Evolutionary conservation across 2,329 filamentous ascomycete species (phyloP).

Genomic region (Pseudogymnoascus sp.): DNA sequence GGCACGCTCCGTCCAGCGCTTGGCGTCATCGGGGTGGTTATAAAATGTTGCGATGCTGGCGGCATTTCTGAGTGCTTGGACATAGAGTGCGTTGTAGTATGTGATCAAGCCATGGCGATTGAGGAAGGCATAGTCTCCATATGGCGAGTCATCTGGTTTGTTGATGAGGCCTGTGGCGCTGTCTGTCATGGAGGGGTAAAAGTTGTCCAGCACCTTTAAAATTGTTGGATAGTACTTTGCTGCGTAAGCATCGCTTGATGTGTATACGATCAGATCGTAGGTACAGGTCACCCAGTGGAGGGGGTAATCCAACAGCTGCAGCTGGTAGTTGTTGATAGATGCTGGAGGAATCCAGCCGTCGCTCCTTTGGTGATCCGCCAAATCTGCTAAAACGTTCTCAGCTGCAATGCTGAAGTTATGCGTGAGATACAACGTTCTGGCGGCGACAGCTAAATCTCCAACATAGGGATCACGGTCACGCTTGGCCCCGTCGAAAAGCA

Average conservation of each 20-base stretch:
- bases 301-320: constrained; percentile 45
- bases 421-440: constrained; percentile 41
- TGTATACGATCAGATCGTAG: constrained; percentile 44
- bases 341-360: constrained; percentile 49
- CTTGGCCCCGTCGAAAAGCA: constrained; percentile 45
- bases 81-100: constrained; percentile 47
- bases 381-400: constrained; percentile 42
- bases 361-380: constrained; percentile 40
- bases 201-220: constrained; percentile 36
- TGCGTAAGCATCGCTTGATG: constrained; percentile 38
- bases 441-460: constrained; percentile 44
- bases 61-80: constrained; percentile 38
- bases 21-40: constrained; percentile 28
- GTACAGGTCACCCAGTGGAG: constrained; percentile 46
- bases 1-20: constrained; percentile 36
- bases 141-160: constrained; percentile 34
- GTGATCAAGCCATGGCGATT: constrained; percentile 40
- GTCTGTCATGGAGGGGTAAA: constrained; percentile 39
- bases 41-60: constrained; percentile 35
- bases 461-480: constrained; percentile 47
- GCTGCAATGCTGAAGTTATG: constrained; percentile 36
- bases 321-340: constrained; percentile 37
- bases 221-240: constrained; percentile 36
- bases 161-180: constrained; percentile 34
- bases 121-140: constrained; percentile 47